These are phyloP conservation scores for Cydonia oblonga DNA, from an alignment of 331 rosid species.

Conservation along the genomic window DNA sequence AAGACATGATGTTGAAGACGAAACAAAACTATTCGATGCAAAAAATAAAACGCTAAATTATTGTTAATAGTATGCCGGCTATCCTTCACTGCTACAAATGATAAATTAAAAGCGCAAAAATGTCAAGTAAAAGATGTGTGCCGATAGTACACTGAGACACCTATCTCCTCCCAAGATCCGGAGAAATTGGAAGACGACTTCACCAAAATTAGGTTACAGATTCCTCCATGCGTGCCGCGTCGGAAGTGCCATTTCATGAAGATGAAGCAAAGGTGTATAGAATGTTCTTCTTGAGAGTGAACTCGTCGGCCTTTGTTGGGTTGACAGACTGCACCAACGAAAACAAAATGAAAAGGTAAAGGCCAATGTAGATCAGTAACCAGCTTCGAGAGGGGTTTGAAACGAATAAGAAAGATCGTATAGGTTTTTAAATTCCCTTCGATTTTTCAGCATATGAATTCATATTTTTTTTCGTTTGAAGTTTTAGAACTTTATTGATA, in stretches of 20 bases:
- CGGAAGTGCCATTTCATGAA: constrained; percentile 7
- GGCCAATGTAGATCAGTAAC: not conserved
- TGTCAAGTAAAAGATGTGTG: constrained; percentile 2
- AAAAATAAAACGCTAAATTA: not conserved
- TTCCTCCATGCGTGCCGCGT: not conserved
- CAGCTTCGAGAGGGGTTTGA: no score
- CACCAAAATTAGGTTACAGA: constrained; percentile 8
- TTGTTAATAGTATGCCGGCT: not conserved
- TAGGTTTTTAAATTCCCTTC: not conserved
- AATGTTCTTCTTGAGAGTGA: constrained; percentile 74
- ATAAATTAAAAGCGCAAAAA: constrained; percentile 4
- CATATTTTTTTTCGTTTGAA: not conserved
- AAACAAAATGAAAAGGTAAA: not conserved
- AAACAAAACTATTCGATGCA: not conserved
- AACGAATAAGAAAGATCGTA: no score
- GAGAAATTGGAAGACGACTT: not conserved
- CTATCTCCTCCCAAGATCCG: not conserved
- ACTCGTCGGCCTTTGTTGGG: constrained; percentile 78
- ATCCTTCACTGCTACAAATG: not conserved
- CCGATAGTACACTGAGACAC: not conserved
- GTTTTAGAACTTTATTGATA: not conserved
- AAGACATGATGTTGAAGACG: not conserved
- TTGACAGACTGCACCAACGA: constrained; percentile 54
- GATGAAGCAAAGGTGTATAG: constrained; percentile 50
- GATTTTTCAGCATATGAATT: not conserved